Evolutionary conservation across 441 rosid genomes (phyloP).

Genomic region (Populus hybrid): DNA sequence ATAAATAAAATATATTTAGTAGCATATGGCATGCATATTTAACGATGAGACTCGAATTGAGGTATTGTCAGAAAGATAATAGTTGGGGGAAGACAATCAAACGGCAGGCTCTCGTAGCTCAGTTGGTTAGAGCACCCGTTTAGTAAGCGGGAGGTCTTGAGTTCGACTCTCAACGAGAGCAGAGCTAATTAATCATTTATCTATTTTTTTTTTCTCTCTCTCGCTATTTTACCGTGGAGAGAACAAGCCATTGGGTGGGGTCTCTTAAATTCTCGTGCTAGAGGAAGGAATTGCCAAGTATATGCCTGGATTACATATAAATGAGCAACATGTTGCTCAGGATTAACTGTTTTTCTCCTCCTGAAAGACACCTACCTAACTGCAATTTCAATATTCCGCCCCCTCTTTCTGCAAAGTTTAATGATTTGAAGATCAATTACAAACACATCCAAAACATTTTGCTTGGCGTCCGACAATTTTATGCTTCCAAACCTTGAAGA

Average conservation of each 20-base stretch:
- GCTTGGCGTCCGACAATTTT: not conserved
- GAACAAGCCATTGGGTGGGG: not conserved
- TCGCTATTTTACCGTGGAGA: too few species aligned
- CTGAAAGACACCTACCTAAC: constrained; percentile 48
- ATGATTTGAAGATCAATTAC: constrained; percentile 61
- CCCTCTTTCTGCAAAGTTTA: constrained; percentile 40
- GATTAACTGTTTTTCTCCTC: constrained; percentile 59
- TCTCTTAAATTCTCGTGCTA: constrained; percentile 25
- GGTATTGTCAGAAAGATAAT: not conserved
- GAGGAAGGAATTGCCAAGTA: constrained; percentile 43
- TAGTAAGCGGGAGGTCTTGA: constrained; percentile 98
- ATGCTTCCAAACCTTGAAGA: not conserved
- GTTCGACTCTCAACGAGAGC: constrained; percentile 88
- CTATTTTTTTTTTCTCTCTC: fast-evolving
- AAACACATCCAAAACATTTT: not conserved
- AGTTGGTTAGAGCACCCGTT: constrained; percentile 97
- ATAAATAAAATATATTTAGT: too few species aligned
- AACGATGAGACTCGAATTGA: not conserved
- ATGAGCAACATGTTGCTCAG: constrained; percentile 36
- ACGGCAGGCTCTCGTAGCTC: constrained; percentile 63
- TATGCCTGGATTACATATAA: constrained; percentile 52
- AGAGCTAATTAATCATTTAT: not conserved
- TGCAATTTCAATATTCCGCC: constrained; percentile 55
- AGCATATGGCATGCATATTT: not conserved
- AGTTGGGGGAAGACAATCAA: not conserved